Conservation (phyloP, 192 early-diverging fungal genomes). For the Rhizoclosmatium sp. region DNA sequence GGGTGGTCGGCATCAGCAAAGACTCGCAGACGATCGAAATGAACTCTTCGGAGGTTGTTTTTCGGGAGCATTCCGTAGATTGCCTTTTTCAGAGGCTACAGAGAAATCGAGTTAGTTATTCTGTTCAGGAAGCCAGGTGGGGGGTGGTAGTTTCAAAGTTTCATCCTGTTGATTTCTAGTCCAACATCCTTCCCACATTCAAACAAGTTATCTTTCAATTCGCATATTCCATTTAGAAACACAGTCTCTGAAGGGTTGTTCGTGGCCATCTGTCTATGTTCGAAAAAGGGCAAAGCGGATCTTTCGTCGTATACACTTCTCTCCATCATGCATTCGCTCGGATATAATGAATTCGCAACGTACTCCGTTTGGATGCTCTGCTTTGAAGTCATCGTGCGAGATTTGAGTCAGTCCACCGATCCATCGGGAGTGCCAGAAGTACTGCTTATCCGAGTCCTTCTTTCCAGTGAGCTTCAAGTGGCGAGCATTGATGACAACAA, state of each 20-base stretch:
- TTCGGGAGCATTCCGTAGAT: constrained; percentile 96
- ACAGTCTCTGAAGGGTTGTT: not conserved
- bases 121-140: not conserved
- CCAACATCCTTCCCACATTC: too few species aligned
- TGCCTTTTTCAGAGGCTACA: constrained; percentile 81
- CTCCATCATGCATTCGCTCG: not conserved
- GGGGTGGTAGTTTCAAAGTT: not conserved
- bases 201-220: not conserved
- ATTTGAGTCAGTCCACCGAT: constrained; percentile 87
- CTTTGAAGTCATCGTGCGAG: constrained; percentile 74
- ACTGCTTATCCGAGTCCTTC: constrained; percentile 85
- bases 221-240: not conserved
- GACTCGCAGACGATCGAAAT: constrained; percentile 78
- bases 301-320: not conserved
- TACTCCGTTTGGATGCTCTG: constrained; percentile 79
- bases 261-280: too few species aligned
- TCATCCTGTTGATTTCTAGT: too few species aligned
- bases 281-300: too few species aligned
- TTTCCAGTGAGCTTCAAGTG: constrained; percentile 82
- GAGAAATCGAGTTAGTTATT: constrained; percentile 9
- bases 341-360: constrained; percentile 11
- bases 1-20: constrained; percentile 90
- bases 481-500: constrained; percentile 92
- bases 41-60: constrained; percentile 82
- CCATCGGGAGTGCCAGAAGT: constrained; percentile 85